phyloP scores from a whole-genome alignment of 441 rosid genomes.

The Hypseocharis bilobata region DNA sequence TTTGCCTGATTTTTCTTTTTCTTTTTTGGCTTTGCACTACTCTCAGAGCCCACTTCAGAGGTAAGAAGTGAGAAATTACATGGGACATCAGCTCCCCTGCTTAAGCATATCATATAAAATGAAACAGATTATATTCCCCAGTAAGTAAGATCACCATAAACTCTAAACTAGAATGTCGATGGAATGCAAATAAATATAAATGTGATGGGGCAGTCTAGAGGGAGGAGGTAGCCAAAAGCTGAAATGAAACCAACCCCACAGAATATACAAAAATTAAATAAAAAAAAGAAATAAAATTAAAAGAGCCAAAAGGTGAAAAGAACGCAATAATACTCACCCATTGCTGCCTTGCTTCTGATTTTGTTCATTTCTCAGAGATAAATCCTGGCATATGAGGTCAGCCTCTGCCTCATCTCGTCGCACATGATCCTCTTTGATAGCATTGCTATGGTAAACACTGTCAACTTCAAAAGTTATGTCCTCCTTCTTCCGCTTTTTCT shows the following conservation, averaged over 20 bases:
- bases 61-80: neutral
- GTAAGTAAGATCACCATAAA: neutral
- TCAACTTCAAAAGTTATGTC: conserved; percentile 10
- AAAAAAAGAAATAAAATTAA: neutral
- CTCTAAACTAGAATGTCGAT: neutral
- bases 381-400: neutral
- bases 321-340: conserved; percentile 18
- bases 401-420: conserved; percentile 6
- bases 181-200: too few relatives aligned
- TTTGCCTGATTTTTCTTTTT: neutral
- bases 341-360: conserved; percentile 19
- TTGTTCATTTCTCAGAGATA: conserved; percentile 10
- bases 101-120: neutral
- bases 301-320: neutral
- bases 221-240: too few relatives aligned
- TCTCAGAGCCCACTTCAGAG: conserved; percentile 1
- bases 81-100: neutral
- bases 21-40: neutral
- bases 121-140: neutral
- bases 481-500: conserved; percentile 17
- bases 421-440: conserved; percentile 16
- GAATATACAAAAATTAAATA: neutral
- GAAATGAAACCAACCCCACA: neutral
- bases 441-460: neutral
- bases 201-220: too few relatives aligned